A percentile compares a stretch with the other conserved stretches of the same genome.
These are phyloP conservation scores for Phytopythium mirpurense DNA, from an alignment of 352 stramenopile genomes.

Conservation along the genomic window DNA sequence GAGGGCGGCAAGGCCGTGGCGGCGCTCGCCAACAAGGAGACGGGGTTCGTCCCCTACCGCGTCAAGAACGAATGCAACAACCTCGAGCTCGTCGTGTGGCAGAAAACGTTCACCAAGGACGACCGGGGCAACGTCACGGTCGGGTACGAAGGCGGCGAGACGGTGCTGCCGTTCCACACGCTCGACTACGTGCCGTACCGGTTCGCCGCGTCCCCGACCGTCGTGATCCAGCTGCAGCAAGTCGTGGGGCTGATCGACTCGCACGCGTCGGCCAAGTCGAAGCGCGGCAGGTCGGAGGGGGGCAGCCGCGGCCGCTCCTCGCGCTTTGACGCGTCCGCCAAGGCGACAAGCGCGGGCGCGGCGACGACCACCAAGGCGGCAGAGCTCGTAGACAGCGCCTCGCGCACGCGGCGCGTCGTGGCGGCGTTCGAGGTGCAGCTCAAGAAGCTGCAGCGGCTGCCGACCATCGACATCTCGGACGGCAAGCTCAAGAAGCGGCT, in stretches of 20 bases:
- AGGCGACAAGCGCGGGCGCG: not conserved
- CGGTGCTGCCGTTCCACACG: slow-evolving; percentile 72
- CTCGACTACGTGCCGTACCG: slow-evolving; percentile 76
- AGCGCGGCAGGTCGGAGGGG: slow-evolving; percentile 2
- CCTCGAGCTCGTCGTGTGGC: slow-evolving; percentile 73
- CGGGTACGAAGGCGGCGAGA: slow-evolving; percentile 60
- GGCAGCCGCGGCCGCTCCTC: not conserved
- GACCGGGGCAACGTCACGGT: slow-evolving; percentile 35
- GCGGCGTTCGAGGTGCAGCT: slow-evolving; percentile 76
- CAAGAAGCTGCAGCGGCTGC: slow-evolving; percentile 75
- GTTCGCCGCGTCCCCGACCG: slow-evolving; percentile 50
- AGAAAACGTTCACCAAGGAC: slow-evolving; percentile 63
- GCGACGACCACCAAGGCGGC: not conserved
- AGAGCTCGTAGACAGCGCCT: slow-evolving; percentile 6
- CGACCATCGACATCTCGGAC: slow-evolving; percentile 72
- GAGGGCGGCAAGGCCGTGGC: slow-evolving; percentile 15
- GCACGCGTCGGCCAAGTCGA: not conserved
- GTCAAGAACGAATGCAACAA: slow-evolving; percentile 84
- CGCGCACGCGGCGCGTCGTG: slow-evolving; percentile 30
- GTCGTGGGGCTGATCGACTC: slow-evolving; percentile 22
- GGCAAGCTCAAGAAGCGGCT: slow-evolving; percentile 52
- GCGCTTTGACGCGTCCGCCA: not conserved
- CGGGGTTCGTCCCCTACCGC: slow-evolving; percentile 64
- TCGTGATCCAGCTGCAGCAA: slow-evolving; percentile 75
- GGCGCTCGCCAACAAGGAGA: not conserved